Conservation (phyloP, 805 yeast species). For the Ogataea trehaloabstinens region DNA sequence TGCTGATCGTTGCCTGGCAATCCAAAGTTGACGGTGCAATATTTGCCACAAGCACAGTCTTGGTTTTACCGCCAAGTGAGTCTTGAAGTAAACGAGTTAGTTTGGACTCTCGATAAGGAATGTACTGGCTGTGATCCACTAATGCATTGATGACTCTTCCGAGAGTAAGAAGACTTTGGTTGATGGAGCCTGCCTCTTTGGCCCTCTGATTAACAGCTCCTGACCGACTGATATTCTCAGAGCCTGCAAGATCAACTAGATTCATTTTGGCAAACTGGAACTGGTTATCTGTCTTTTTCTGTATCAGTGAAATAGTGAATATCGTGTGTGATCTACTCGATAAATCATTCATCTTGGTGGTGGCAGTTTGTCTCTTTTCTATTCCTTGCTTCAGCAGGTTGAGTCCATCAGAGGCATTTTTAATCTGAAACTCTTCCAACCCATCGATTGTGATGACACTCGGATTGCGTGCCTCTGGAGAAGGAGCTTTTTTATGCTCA, state of each 20-base stretch:
- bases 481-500: conserved; percentile 29
- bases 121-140: conserved; percentile 62
- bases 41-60: conserved; percentile 85
- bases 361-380: conserved; percentile 59
- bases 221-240: conserved; percentile 82
- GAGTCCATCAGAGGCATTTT: conserved; percentile 56
- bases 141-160: conserved; percentile 84
- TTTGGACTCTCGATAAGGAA: conserved; percentile 78
- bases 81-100: conserved; percentile 73
- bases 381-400: conserved; percentile 55
- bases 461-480: conserved; percentile 7
- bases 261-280: conserved; percentile 43
- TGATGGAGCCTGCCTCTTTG: conserved; percentile 90
- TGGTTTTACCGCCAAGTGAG: conserved; percentile 83
- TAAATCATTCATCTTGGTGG: conserved; percentile 69
- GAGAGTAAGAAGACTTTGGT: conserved; percentile 80
- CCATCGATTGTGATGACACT: conserved; percentile 55
- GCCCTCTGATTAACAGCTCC: conserved; percentile 88
- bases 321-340: conserved; percentile 79
- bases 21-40: conserved; percentile 61
- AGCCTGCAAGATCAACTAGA: conserved; percentile 91
- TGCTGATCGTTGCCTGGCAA: conserved; percentile 49
- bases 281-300: conserved; percentile 32
- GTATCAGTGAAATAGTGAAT: conserved; percentile 60
- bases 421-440: conserved; percentile 58